These are phyloP conservation scores for Aegilops longissima DNA, from an alignment of 176 grass and related monocot species.

Conservation along the genomic window DNA sequence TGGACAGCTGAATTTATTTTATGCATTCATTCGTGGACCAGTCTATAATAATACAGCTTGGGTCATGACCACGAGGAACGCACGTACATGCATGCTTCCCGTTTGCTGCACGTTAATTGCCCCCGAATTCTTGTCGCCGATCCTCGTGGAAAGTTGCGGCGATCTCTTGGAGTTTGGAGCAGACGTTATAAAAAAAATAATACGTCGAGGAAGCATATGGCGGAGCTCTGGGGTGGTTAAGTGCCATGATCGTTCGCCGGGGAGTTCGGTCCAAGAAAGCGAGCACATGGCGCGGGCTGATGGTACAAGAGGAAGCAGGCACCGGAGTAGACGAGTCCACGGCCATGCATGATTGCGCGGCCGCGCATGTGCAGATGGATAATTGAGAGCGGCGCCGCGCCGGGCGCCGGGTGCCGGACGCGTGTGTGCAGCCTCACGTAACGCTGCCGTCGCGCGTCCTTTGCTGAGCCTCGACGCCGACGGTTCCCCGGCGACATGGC, in stretches of 20 bases:
- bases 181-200: neutral
- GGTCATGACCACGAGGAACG: neutral
- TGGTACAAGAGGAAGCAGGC: neutral
- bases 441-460: neutral
- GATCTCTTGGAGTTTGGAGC: neutral
- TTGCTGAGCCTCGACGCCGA: neutral
- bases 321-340: neutral
- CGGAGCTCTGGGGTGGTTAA: neutral
- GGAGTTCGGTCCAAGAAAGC: constrained; percentile 36
- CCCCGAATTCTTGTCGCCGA: neutral
- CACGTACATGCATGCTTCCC: neutral
- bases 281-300: constrained; percentile 30
- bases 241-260: neutral
- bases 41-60: neutral
- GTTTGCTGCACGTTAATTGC: neutral
- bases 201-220: neutral
- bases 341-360: constrained; percentile 27
- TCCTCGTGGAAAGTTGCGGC: neutral
- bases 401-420: neutral
- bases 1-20: neutral
- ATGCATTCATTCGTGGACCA: neutral
- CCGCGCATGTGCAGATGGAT: constrained; percentile 29
- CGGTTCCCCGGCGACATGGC: constrained; percentile 30
- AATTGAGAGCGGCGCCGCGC: neutral
- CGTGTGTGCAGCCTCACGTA: too few relatives aligned